phyloP scores from a whole-genome alignment of 306 rosid species.

The Castanea crenata region DNA sequence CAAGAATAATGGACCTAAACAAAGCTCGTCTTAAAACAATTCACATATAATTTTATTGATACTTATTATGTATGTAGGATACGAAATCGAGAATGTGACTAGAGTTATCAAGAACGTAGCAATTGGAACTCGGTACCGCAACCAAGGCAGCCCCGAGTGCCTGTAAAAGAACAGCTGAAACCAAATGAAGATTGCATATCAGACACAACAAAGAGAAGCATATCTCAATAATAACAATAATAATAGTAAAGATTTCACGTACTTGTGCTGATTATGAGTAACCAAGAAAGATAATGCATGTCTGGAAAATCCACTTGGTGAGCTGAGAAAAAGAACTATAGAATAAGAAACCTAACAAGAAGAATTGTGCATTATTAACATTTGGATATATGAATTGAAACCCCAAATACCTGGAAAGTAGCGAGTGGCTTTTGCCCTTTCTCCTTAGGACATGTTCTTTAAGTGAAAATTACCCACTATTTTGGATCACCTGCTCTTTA shows the following conservation, averaged over 20 bases:
- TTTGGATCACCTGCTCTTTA: not conserved
- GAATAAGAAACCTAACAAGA: not conserved
- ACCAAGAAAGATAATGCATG: not conserved
- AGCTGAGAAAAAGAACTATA: not conserved
- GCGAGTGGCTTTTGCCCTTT: too few relatives aligned
- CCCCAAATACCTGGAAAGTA: too few relatives aligned
- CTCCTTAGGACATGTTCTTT: too few relatives aligned
- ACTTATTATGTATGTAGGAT: constrained; percentile 37
- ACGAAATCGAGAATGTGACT: constrained; percentile 91
- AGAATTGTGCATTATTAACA: too few relatives aligned
- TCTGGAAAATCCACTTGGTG: not conserved
- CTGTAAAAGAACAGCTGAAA: constrained; percentile 54
- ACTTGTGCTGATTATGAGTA: constrained; percentile 14
- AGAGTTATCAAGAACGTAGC: constrained; percentile 74
- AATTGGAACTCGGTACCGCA: constrained; percentile 61
- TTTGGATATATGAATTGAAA: too few relatives aligned
- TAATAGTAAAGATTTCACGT: not conserved
- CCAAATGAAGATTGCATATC: not conserved
- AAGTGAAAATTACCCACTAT: too few relatives aligned
- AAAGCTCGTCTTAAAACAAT: too few relatives aligned
- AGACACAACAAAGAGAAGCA: not conserved
- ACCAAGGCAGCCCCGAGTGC: constrained; percentile 44
- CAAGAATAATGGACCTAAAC: too few relatives aligned
- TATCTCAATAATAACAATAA: too few relatives aligned
- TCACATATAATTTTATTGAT: too few relatives aligned